phyloP scores from a whole-genome alignment of 768 basidiomycete species.

The Phanerochaete sordida region DNA sequence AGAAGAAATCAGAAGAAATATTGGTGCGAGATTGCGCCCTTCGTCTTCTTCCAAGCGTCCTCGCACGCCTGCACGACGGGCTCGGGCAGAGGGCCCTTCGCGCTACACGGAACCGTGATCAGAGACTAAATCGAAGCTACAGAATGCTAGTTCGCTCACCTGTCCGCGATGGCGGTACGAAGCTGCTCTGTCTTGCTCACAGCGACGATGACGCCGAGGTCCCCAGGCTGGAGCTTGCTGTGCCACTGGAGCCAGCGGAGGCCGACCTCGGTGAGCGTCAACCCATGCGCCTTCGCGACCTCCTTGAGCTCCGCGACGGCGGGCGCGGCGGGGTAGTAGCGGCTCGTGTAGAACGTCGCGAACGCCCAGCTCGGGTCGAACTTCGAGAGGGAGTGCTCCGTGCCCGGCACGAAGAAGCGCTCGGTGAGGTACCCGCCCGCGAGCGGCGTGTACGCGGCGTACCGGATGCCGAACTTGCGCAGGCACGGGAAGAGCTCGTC shows the following conservation, averaged over 20 bases:
- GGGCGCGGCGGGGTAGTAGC: not conserved
- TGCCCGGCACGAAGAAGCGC: not conserved
- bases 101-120: no score
- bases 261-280: constrained; percentile 52
- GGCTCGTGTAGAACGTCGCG: not conserved
- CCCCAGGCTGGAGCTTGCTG: constrained; percentile 37
- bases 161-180: constrained; percentile 40
- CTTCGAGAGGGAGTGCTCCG: not conserved
- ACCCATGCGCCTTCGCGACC: constrained; percentile 35
- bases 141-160: constrained; percentile 12
- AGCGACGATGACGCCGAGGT: constrained; percentile 45
- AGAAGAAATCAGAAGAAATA: constrained; percentile 31
- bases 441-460: constrained; percentile 59
- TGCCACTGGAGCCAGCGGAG: constrained; percentile 62
- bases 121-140: no score
- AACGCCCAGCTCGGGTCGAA: constrained; percentile 25
- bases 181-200: constrained; percentile 43
- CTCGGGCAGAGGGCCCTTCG: constrained; percentile 36
- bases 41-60: constrained; percentile 28
- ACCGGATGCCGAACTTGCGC: constrained; percentile 52
- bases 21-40: constrained; percentile 32
- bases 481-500: constrained; percentile 51
- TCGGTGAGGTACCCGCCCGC: constrained; percentile 52
- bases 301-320: constrained; percentile 19
- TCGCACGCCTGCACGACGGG: not conserved